Base-by-base conservation (phyloP, 257 asterid genomes). In the Nemophila menziesii region DNA sequence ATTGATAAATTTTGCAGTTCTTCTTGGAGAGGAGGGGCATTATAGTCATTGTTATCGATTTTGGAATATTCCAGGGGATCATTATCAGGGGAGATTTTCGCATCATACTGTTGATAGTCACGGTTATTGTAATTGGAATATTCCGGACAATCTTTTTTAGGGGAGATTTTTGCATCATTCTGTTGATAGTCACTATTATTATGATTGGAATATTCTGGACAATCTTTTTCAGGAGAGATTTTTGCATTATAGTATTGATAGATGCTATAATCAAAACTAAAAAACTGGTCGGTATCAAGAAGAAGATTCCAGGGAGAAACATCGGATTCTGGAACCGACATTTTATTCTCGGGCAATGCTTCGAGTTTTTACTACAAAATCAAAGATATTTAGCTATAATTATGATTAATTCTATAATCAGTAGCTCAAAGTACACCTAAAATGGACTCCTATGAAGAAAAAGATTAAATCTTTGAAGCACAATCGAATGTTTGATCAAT, bases 201-300 rank as follows among this genome's bases (percentile, higher is more conserved):
- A 52, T 81, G 81, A 67, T 63, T 74, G 63, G 68, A 68, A 57
- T 21, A 42, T 51, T 48, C 59, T 29, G 62, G 48, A 37, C 65
- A 39, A 52, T 84, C 76, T 47, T 72, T 78, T 42, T 84, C 94
- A 39, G 57, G 93, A 49, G 68, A 68, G 48, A 89, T 78, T 50
- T 64, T 75, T 54, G 78, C 72, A 39, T 66, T 92, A 63, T 78
- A 79, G 49, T 77, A 85, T 41, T 59, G 66, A 61, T 66, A 49
- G 64, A 74, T 90, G 14, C 92, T n/a, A n/a, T n/a, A 94, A 18
- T 85, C 78, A 52, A n/a, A n/a, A 55, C 78, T 82, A 70, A 80
- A 82, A 49, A 81, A 62, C 55, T 61, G 65, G 49, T 85, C 89
- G 14, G 76, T 47, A 47, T 75, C 70, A 52, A 89, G 63, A 45